Evolutionary conservation across 2,329 filamentous ascomycete genomes (phyloP).

Genomic region (Sporothrix curviconia): DNA sequence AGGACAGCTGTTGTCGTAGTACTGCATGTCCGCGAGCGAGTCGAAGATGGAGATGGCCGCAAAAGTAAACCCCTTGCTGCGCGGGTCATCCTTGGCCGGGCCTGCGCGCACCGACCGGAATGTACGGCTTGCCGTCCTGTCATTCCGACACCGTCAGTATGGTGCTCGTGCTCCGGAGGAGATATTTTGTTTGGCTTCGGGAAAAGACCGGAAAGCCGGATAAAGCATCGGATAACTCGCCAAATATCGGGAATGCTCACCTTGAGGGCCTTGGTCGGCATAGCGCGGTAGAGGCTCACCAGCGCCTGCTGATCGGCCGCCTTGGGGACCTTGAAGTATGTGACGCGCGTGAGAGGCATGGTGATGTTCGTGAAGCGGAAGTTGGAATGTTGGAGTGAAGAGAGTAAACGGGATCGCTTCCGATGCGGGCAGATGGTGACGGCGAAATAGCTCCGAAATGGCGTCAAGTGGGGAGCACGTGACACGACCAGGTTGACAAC

Average conservation of each 20-base stretch:
- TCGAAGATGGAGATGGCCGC: slow-evolving; percentile 58
- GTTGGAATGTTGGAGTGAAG: no score
- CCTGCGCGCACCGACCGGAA: slow-evolving; percentile 51
- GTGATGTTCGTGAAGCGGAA: no score
- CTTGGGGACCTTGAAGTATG: slow-evolving; percentile 48
- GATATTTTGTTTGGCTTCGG: no score
- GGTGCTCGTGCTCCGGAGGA: no score
- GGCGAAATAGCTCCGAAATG: no score
- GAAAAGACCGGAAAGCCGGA: no score
- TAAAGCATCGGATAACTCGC: no score
- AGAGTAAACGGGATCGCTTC: no score
- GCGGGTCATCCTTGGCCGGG: slow-evolving; percentile 42
- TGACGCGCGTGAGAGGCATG: slow-evolving; percentile 36
- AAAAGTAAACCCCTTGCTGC: slow-evolving; percentile 60
- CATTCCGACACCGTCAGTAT: no score
- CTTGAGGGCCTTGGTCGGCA: slow-evolving; percentile 37
- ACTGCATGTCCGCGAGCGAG: slow-evolving; percentile 61
- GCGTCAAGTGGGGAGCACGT: no score
- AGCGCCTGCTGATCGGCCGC: slow-evolving; percentile 38
- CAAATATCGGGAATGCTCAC: slow-evolving; percentile 25
- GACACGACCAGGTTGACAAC: no score
- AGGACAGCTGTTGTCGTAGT: slow-evolving; percentile 54
- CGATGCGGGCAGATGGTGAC: no score
- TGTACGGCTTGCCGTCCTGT: slow-evolving; percentile 66
- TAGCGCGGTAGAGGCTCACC: slow-evolving; percentile 37